A percentile compares a stretch with the other conserved stretches of the same genome.
Evolutionary conservation across 768 basidiomycete genomes (phyloP).

Genomic region (Mrakia hoshinonis): DNA sequence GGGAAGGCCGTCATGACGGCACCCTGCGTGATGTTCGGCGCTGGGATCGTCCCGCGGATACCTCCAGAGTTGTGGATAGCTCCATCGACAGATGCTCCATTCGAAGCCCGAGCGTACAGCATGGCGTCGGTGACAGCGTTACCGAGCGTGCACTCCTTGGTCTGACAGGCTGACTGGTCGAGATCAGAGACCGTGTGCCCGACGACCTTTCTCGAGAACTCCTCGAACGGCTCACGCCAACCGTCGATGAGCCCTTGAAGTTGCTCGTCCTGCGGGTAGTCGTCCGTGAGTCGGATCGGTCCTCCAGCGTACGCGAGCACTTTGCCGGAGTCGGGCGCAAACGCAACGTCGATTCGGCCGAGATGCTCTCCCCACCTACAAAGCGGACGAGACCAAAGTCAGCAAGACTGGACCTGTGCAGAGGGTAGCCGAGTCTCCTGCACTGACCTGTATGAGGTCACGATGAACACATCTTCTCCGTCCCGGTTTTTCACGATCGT

Average conservation of each 20-base stretch:
- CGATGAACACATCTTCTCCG: conserved; percentile 48
- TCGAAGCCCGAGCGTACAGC: conserved; percentile 38
- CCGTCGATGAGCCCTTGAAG: conserved; percentile 43
- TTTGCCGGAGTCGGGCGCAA: conserved; percentile 41
- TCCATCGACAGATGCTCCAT: conserved; percentile 37
- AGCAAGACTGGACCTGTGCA: background rate
- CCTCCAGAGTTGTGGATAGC: conserved; percentile 46
- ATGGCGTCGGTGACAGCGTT: conserved; percentile 46
- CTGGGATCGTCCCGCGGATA: conserved; percentile 43
- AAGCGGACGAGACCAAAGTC: background rate
- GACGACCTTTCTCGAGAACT: conserved; percentile 41
- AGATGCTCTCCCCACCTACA: conserved; percentile 47
- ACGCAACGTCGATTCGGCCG: conserved; percentile 46
- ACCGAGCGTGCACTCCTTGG: conserved; percentile 46
- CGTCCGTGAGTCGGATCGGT: conserved; percentile 45
- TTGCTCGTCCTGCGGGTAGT: conserved; percentile 34
- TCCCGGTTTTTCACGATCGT: conserved; percentile 46
- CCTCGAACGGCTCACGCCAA: conserved; percentile 45
- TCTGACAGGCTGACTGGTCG: conserved; percentile 44
- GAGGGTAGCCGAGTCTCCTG: too few relatives aligned
- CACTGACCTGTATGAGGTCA: conserved; percentile 41
- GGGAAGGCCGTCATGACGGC: conserved; percentile 44
- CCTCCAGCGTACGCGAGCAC: conserved; percentile 45
- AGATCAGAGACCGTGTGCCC: conserved; percentile 42
- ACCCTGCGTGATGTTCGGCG: conserved; percentile 27